Percentiles rank a stretch among this genome's conserved stretches.
These are phyloP conservation scores for Schrenkiella parvula DNA, from an alignment of 345 rosid genomes.

Conservation along the genomic window DNA sequence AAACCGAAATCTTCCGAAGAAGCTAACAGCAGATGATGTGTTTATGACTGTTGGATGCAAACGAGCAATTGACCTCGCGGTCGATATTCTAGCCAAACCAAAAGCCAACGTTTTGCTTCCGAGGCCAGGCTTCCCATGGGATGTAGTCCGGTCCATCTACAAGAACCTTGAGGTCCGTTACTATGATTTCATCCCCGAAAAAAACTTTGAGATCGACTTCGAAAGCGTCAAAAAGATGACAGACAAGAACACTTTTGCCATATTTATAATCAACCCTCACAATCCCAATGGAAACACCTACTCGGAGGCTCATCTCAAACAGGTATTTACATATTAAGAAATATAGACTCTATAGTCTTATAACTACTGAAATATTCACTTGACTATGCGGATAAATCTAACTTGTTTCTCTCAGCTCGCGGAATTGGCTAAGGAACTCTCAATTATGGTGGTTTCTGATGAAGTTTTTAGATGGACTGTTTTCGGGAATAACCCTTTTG, in stretches of 20 bases:
- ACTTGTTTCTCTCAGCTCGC: conserved; percentile 37
- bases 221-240: conserved; percentile 37
- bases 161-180: conserved; percentile 37
- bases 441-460: conserved; percentile 49
- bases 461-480: conserved; percentile 47
- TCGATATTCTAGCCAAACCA: conserved; percentile 40
- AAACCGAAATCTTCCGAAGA: conserved; percentile 35
- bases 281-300: conserved; percentile 37
- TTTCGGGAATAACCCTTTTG: conserved; percentile 46
- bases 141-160: conserved; percentile 24
- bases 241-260: conserved; percentile 52
- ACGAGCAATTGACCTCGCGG: conserved; percentile 45
- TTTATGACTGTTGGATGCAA: conserved; percentile 51
- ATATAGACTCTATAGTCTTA: neutral
- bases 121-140: conserved; percentile 36
- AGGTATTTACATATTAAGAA: conserved; percentile 15
- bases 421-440: conserved; percentile 44
- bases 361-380: neutral
- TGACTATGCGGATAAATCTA: neutral
- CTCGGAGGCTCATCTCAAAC: conserved; percentile 39
- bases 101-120: conserved; percentile 45
- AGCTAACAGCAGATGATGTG: conserved; percentile 47
- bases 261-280: conserved; percentile 46
- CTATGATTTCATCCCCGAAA: conserved; percentile 45
- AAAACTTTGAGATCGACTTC: conserved; percentile 53